A percentile compares a stretch with the other conserved stretches of the same genome.
These are phyloP conservation scores for Verticillium tricorpus DNA, from an alignment of 2,329 filamentous ascomycete genomes.

Conservation along the genomic window DNA sequence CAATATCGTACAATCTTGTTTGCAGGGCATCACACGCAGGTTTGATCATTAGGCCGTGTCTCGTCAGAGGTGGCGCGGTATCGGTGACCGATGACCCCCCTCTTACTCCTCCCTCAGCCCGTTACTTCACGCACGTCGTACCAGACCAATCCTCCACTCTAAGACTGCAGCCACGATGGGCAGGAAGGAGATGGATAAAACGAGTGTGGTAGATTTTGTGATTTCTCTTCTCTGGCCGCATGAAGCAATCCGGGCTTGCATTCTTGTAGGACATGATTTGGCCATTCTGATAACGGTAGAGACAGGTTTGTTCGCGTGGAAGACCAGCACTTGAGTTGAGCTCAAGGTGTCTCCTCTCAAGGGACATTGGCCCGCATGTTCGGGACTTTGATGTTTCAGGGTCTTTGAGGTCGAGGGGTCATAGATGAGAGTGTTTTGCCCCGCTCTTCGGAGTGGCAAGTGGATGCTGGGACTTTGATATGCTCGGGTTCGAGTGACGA, in stretches of 20 bases:
- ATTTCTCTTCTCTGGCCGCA: slow-evolving; percentile 1
- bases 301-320: slow-evolving; percentile 7
- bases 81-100: background rate
- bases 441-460: background rate
- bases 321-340: background rate
- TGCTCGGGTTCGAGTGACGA: background rate
- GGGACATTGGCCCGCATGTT: background rate
- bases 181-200: background rate
- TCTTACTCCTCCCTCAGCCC: background rate
- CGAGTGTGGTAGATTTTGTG: slow-evolving; percentile 11
- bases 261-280: background rate
- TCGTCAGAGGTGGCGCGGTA: background rate
- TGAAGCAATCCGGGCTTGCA: background rate
- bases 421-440: background rate
- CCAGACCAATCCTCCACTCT: background rate
- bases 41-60: background rate
- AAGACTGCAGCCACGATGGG: background rate
- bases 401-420: background rate
- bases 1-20: background rate
- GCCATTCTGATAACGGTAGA: background rate
- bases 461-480: background rate
- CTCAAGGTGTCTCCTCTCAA: background rate
- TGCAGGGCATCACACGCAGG: background rate
- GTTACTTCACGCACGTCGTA: background rate
- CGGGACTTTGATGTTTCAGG: background rate